Base-by-base conservation (phyloP, 2,329 filamentous ascomycete species). In the Ophiostoma tasmaniense region DNA sequence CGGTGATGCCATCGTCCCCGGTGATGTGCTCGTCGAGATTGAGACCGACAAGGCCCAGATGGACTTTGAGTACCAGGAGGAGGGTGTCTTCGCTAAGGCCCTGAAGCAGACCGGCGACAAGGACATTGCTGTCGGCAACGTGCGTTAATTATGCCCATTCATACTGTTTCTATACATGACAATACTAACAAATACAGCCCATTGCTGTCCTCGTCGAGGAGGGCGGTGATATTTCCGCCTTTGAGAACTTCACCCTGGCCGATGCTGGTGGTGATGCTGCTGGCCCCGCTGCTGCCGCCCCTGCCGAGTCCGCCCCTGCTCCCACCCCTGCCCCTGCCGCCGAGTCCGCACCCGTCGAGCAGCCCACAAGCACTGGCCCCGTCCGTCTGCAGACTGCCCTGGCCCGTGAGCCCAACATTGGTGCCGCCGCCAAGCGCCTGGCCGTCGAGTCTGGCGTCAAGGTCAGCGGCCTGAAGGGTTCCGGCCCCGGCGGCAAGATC, bases 171-270 rank as follows among this genome's bases (percentile, higher is more conserved):
- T 45, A 6, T 66, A 11, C 64, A 20, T 45, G 64, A 14, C n/a
- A 14, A 4, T 17, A 25, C 64, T 65, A 45, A 65, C 64, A 2
- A 5, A 5, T 33, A 20, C 52, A 99, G 95, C 95, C 96, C 73
- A 99, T 99, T 77, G 96, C 94, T 72, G 87, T 99, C 73, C 85
- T 98, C 78, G 90, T 98, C 73, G 94, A 97, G 77, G 94, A 98
- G 77, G 93, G 91, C 70, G 87, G 85, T 79, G 94, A 99, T 78
- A 83, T 97, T 73, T 84, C 89, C 66, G 90, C 93, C 67, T 99
- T 99, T 80, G 92, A 93, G 77, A 87, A 87, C 73, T 99, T 97
- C 84, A 89, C 88, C 73, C 80, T 95, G 71, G 89, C 92, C 74
- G 95, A 99, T 81, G 95, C 95, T 74, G 95, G 94, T 76, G 94